These are phyloP conservation scores for Penicillium concentricum DNA, from an alignment of 2,329 filamentous ascomycete species.

Conservation along the genomic window DNA sequence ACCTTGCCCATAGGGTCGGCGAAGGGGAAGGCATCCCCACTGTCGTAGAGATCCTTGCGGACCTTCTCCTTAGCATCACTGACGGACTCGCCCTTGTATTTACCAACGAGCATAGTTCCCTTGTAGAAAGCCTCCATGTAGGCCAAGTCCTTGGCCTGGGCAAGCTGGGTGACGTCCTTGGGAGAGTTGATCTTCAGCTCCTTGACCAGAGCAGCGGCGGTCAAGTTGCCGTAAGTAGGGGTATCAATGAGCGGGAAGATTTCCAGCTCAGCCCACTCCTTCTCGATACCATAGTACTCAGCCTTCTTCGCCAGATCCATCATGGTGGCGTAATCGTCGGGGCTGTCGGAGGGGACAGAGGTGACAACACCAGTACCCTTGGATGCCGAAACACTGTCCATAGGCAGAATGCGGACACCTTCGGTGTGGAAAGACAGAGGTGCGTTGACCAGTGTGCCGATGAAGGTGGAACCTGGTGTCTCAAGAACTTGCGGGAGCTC, in stretches of 20 bases:
- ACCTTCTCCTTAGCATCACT: slow-evolving; percentile 85
- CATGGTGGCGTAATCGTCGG: slow-evolving; percentile 90
- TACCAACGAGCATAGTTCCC: slow-evolving; percentile 81
- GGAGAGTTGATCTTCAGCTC: slow-evolving; percentile 95
- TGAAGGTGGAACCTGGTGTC: slow-evolving; percentile 71
- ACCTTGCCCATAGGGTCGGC: slow-evolving; percentile 91
- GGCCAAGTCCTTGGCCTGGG: slow-evolving; percentile 90
- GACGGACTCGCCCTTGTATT: slow-evolving; percentile 84
- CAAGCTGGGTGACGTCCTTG: slow-evolving; percentile 87
- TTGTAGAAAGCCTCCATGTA: slow-evolving; percentile 99
- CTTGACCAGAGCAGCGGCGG: slow-evolving; percentile 80
- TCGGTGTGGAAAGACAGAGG: slow-evolving; percentile 82
- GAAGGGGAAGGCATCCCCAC: slow-evolving; percentile 81
- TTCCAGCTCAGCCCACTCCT: slow-evolving; percentile 91
- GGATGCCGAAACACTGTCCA: slow-evolving; percentile 87
- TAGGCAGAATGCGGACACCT: slow-evolving; percentile 84
- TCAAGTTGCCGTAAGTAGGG: slow-evolving; percentile 80
- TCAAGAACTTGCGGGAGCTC: slow-evolving; percentile 72
- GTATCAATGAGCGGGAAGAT: slow-evolving; percentile 88
- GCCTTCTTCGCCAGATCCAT: slow-evolving; percentile 90
- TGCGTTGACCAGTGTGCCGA: slow-evolving; percentile 86
- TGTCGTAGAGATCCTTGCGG: slow-evolving; percentile 71
- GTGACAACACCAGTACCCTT: slow-evolving; percentile 98
- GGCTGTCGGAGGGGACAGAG: slow-evolving; percentile 91
- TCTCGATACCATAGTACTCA: slow-evolving; percentile 93